Percentiles rank a stretch among this genome's conserved stretches.
phyloP scores from a whole-genome alignment of 2,329 filamentous ascomycete species.

The Botrytis fragariae region DNA sequence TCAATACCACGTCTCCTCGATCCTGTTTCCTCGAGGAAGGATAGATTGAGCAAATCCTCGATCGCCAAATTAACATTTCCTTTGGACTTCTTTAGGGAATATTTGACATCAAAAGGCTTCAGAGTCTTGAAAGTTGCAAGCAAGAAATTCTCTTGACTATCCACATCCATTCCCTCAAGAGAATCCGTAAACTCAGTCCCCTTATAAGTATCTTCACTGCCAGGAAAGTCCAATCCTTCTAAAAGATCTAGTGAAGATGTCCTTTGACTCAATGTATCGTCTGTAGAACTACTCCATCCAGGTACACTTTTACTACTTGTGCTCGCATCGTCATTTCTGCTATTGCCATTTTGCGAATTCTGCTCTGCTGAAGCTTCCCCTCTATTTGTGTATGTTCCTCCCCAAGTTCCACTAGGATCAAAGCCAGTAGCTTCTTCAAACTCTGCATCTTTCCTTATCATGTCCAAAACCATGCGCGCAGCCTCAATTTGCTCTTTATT shows the following conservation, averaged over 20 bases:
- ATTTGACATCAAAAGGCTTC: conserved; percentile 61
- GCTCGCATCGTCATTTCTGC: conserved; percentile 25
- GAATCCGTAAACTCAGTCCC: conserved; percentile 27
- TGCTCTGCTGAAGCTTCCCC: conserved; percentile 6
- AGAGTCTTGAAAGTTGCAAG: conserved; percentile 69
- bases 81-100: conserved; percentile 64
- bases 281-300: conserved; percentile 34
- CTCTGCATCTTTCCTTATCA: conserved; percentile 61
- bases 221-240: conserved; percentile 28
- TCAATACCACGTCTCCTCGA: conserved; percentile 73
- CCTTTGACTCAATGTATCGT: conserved; percentile 34
- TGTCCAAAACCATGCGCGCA: conserved; percentile 60
- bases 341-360: conserved; percentile 23
- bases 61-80: conserved; percentile 68
- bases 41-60: conserved; percentile 76
- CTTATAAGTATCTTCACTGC: conserved; percentile 49
- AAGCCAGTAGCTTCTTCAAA: conserved; percentile 73
- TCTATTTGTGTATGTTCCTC: conserved; percentile 31
- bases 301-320: conserved; percentile 28
- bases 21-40: conserved; percentile 69
- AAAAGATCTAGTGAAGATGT: conserved; percentile 30
- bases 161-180: conserved; percentile 48
- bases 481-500: conserved; percentile 50
- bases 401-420: conserved; percentile 70
- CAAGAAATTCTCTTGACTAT: conserved; percentile 63